phyloP scores from a whole-genome alignment of 169 alveolate genomes.

The Theileria parva region DNA sequence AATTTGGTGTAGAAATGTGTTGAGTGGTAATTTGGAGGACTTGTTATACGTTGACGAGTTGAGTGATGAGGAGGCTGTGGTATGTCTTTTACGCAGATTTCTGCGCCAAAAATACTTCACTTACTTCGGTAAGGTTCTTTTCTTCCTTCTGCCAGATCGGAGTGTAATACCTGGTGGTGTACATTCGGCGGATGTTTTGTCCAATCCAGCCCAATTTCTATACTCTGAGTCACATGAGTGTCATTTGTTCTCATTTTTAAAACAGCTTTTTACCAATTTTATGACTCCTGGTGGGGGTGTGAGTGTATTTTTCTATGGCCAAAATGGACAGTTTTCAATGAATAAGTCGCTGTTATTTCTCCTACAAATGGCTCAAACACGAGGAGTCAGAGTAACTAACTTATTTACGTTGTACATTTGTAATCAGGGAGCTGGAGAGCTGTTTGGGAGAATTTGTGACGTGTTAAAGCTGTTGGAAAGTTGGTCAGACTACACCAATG shows the following conservation, averaged over 20 bases:
- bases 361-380: slow-evolving; percentile 21
- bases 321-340: slow-evolving; percentile 33
- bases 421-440: slow-evolving; percentile 27
- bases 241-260: slow-evolving; percentile 43
- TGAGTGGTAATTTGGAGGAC: slow-evolving; percentile 16
- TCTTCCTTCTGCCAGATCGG: slow-evolving; percentile 45
- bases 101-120: slow-evolving; percentile 19
- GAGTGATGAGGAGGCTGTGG: slow-evolving; percentile 4
- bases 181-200: slow-evolving; percentile 10
- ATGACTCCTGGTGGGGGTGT: background rate
- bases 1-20: background rate
- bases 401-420: background rate
- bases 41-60: slow-evolving; percentile 49
- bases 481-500: slow-evolving; percentile 30
- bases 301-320: slow-evolving; percentile 48
- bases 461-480: slow-evolving; percentile 27
- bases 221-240: slow-evolving; percentile 26
- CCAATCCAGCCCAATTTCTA: slow-evolving; percentile 1
- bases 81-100: slow-evolving; percentile 28
- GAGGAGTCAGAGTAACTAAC: slow-evolving; percentile 36
- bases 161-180: no score
- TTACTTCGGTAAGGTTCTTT: slow-evolving; percentile 60
- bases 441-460: slow-evolving; percentile 18
- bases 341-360: slow-evolving; percentile 23
- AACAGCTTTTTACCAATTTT: slow-evolving; percentile 27